Evolutionary conservation across 345 rosid genomes (phyloP).

Genomic region (Populus simonii): DNA sequence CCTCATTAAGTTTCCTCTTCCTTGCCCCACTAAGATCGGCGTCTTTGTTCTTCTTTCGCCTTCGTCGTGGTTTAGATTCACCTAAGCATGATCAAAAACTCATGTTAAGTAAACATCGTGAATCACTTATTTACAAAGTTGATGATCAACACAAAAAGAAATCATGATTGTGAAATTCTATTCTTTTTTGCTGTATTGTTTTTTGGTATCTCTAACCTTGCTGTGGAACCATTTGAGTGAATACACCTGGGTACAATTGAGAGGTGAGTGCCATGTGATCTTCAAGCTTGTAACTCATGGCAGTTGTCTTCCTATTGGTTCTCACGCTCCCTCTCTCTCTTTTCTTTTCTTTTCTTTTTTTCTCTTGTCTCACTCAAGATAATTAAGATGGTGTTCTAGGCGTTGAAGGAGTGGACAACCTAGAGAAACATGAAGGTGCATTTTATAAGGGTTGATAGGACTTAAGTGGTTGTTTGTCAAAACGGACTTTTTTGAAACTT

Average conservation of each 20-base stretch:
- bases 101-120: not conserved
- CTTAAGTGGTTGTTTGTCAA: not conserved
- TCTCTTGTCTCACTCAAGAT: not conserved
- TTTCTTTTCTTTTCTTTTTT: not conserved
- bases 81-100: slow-evolving; percentile 28
- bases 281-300: slow-evolving; percentile 29
- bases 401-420: not conserved
- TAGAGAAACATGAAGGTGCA: not conserved
- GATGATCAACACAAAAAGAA: not conserved
- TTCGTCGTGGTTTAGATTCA: slow-evolving; percentile 49
- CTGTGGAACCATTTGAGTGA: slow-evolving; percentile 44
- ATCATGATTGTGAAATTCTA: not conserved
- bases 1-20: slow-evolving; percentile 71
- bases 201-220: slow-evolving; percentile 43
- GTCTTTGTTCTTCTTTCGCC: slow-evolving; percentile 56
- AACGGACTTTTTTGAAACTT: no score
- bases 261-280: slow-evolving; percentile 54
- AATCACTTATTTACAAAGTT: not conserved
- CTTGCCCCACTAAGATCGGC: slow-evolving; percentile 30
- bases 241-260: slow-evolving; percentile 52
- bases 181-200: not conserved
- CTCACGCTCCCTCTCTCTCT: slow-evolving; percentile 3
- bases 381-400: not conserved
- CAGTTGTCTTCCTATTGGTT: not conserved
- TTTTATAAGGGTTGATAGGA: slow-evolving; percentile 16